A percentile compares a stretch with the other conserved stretches of the same genome.
Evolutionary conservation across 108 stramenopile species (phyloP).

Genomic region (Cyclotella sp.): DNA sequence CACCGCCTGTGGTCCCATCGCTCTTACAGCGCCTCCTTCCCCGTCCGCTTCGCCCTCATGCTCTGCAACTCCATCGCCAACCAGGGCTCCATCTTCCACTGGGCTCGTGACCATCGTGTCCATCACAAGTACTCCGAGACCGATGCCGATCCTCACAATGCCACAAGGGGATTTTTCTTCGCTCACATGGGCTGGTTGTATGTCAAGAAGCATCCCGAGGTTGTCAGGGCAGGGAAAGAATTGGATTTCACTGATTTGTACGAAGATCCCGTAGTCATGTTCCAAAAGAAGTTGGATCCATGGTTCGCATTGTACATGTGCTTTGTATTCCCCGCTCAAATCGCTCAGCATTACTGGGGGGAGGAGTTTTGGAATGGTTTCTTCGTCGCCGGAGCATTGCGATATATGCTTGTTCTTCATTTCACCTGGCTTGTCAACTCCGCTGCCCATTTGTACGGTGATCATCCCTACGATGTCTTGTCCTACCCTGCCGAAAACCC

Average conservation of each 20-base stretch:
- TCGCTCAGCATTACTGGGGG: conserved; percentile 91
- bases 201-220: conserved; percentile 96
- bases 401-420: conserved; percentile 96
- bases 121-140: conserved; percentile 99
- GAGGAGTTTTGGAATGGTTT: conserved; percentile 97
- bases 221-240: conserved; percentile 93
- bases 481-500: conserved; percentile 98
- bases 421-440: conserved; percentile 99
- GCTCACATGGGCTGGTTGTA: conserved; percentile 99
- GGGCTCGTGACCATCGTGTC: conserved; percentile 97
- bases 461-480: conserved; percentile 96
- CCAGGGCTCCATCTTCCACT: conserved; percentile 99
- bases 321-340: conserved; percentile 96
- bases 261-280: conserved; percentile 92
- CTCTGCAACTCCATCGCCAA: conserved; percentile 98
- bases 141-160: conserved; percentile 99
- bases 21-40: conserved; percentile 91
- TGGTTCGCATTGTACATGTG: conserved; percentile 99
- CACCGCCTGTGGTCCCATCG: conserved; percentile 98
- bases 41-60: conserved; percentile 91
- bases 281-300: conserved; percentile 94
- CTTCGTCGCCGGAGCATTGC: conserved; percentile 95
- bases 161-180: conserved; percentile 99
- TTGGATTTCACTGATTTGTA: conserved; percentile 94
- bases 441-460: conserved; percentile 98